Percentiles rank a stretch among this genome's conserved stretches.
Evolutionary conservation across 805 yeast species (phyloP).

Genomic region (Ogataea zsoltii): DNA sequence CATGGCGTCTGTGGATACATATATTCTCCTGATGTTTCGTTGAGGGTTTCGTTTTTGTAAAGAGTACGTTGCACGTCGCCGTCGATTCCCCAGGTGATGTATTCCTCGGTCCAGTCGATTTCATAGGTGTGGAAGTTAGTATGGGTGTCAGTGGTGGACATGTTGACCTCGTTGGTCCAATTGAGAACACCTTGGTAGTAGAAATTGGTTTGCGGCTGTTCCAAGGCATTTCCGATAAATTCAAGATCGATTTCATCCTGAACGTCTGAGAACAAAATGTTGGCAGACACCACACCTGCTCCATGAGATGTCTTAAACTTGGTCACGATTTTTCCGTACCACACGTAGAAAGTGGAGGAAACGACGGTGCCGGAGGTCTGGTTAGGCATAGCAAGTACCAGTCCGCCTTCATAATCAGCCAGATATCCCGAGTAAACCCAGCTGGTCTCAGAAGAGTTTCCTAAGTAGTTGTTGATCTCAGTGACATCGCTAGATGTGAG

Average conservation of each 20-base stretch:
- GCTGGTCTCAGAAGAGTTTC: slow-evolving; percentile 64
- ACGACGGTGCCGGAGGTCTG: slow-evolving; percentile 74
- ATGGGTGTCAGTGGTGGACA: slow-evolving; percentile 53
- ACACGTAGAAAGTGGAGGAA: slow-evolving; percentile 74
- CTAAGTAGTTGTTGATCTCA: slow-evolving; percentile 42
- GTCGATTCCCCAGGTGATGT: slow-evolving; percentile 70
- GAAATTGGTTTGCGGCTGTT: slow-evolving; percentile 72
- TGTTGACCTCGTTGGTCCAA: slow-evolving; percentile 57
- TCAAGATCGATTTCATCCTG: slow-evolving; percentile 92
- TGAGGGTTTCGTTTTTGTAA: slow-evolving; percentile 57
- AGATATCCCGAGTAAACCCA: slow-evolving; percentile 73
- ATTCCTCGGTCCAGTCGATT: slow-evolving; percentile 80
- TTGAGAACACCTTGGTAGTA: slow-evolving; percentile 74
- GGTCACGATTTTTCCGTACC: slow-evolving; percentile 84
- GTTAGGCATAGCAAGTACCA: slow-evolving; percentile 77
- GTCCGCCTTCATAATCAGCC: slow-evolving; percentile 53
- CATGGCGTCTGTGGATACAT: slow-evolving; percentile 75
- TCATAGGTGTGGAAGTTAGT: slow-evolving; percentile 72
- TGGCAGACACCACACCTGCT: slow-evolving; percentile 81
- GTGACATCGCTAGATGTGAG: slow-evolving; percentile 39
- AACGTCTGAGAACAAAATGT: slow-evolving; percentile 77
- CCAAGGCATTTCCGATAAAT: slow-evolving; percentile 74
- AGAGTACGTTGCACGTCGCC: slow-evolving; percentile 68
- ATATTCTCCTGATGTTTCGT: slow-evolving; percentile 58
- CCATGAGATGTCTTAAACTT: slow-evolving; percentile 71